Percentiles rank a stretch among this genome's conserved stretches.
phyloP scores from a whole-genome alignment of 805 yeast species.

The Sugiyamaella smithiae region DNA sequence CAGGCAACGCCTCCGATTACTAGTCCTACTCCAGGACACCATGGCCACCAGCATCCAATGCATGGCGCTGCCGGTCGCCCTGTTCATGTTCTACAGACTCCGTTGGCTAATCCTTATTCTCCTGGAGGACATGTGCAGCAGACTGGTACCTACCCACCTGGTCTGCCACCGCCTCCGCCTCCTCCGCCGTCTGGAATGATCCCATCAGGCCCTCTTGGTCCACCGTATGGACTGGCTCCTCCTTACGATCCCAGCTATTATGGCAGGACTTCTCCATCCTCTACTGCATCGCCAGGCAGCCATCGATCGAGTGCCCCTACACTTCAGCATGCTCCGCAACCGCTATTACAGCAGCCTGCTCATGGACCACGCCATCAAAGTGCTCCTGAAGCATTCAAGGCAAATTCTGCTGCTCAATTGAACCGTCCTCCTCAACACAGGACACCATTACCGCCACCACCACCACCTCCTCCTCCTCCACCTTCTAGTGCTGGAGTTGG shows the following conservation, averaged over 20 bases:
- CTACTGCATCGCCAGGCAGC: constrained; percentile 1
- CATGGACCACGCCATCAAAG: constrained; percentile 14
- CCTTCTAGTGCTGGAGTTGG: no score
- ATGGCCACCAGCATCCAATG: neutral
- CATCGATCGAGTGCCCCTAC: constrained; percentile 10
- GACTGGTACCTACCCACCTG: neutral
- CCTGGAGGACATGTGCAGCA: constrained; percentile 2
- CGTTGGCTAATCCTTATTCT: constrained; percentile 7
- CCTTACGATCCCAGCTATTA: neutral
- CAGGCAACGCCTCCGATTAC: neutral
- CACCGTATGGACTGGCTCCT: constrained; percentile 7
- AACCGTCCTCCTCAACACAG: neutral
- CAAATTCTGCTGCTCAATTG: neutral
- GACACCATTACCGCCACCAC: no score
- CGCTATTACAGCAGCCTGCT: neutral
- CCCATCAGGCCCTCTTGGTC: constrained; percentile 11
- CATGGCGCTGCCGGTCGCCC: neutral
- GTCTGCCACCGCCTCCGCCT: neutral
- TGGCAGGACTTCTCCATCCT: neutral
- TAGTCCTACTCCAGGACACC: constrained; percentile 3
- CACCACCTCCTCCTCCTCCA: no score
- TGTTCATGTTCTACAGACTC: constrained; percentile 4
- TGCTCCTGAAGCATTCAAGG: constrained; percentile 12
- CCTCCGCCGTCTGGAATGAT: constrained; percentile 3
- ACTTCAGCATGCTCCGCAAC: constrained; percentile 6